Conservation (phyloP, 2,329 filamentous ascomycete genomes). For the Lasiodiplodia hormozganensis region DNA sequence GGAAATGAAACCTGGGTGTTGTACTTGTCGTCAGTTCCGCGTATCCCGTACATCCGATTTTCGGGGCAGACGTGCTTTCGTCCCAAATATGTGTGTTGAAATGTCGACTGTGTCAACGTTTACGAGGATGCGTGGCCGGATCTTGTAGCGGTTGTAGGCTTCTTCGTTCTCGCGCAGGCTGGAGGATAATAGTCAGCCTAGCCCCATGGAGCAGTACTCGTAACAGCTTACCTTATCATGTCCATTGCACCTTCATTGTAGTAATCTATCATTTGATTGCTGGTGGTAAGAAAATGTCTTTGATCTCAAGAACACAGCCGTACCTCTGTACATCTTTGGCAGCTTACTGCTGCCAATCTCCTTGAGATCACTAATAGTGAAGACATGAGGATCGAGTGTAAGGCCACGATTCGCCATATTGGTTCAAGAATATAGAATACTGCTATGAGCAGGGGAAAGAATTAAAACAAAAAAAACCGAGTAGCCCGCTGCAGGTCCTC, state of each 20-base stretch:
- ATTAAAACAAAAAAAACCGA: background rate
- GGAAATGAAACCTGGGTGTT: slow-evolving; percentile 45
- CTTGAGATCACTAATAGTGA: slow-evolving; percentile 40
- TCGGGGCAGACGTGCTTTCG: slow-evolving; percentile 34
- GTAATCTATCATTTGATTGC: slow-evolving; percentile 52
- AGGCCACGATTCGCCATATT: slow-evolving; percentile 35
- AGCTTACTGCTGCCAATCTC: slow-evolving; percentile 48
- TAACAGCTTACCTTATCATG: slow-evolving; percentile 49
- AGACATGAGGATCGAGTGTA: slow-evolving; percentile 34
- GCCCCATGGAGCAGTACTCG: slow-evolving; percentile 4
- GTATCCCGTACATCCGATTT: background rate
- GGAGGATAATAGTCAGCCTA: slow-evolving; percentile 1
- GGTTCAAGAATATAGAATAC: background rate
- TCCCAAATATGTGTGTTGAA: slow-evolving; percentile 39
- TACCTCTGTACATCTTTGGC: slow-evolving; percentile 49
- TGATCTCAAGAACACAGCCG: background rate
- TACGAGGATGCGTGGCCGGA: slow-evolving; percentile 42
- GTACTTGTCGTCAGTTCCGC: slow-evolving; percentile 2
- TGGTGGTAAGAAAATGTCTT: background rate
- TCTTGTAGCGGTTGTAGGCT: slow-evolving; percentile 43
- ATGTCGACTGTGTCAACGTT: slow-evolving; percentile 40
- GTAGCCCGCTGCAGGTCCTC: background rate
- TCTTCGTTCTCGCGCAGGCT: slow-evolving; percentile 40
- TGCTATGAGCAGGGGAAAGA: background rate
- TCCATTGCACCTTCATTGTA: slow-evolving; percentile 66